Conservation (phyloP, 108 stramenopile genomes). For the Stephanodiscus minutulus region DNA sequence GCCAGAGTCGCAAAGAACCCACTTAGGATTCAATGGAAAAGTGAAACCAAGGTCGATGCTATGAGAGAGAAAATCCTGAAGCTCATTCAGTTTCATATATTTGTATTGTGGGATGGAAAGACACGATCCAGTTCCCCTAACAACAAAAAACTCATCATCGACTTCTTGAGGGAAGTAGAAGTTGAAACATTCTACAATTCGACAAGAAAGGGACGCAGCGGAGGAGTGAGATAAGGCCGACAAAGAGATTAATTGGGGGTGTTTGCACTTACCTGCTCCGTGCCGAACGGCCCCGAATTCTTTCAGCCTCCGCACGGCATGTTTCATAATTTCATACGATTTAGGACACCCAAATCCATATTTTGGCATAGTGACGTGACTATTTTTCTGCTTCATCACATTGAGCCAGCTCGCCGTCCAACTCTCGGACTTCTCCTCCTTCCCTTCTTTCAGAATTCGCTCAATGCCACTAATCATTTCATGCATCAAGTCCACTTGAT, state of each 20-base stretch:
- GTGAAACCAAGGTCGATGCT: constrained; percentile 66
- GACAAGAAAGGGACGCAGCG: too few species aligned
- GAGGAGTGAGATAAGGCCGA: background rate
- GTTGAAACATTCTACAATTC: constrained; percentile 83
- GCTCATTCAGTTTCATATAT: constrained; percentile 62
- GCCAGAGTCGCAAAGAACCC: constrained; percentile 51
- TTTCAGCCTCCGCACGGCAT: constrained; percentile 57
- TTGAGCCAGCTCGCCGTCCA: constrained; percentile 77
- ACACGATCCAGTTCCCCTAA: constrained; percentile 34
- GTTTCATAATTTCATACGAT: constrained; percentile 69
- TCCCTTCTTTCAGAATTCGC: constrained; percentile 46
- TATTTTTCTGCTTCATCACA: constrained; percentile 56
- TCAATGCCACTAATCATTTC: constrained; percentile 66
- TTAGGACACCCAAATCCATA: constrained; percentile 81
- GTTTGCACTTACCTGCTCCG: too few species aligned
- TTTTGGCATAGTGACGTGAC: constrained; percentile 52
- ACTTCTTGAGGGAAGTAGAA: constrained; percentile 80
- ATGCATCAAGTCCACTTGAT: constrained; percentile 62
- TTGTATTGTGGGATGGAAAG: constrained; percentile 51
- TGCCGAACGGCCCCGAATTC: constrained; percentile 75
- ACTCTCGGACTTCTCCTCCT: constrained; percentile 35
- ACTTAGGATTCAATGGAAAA: constrained; percentile 70
- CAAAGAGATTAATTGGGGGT: too few species aligned
- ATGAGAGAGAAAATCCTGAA: constrained; percentile 54
- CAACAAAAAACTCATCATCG: constrained; percentile 69